Evolutionary conservation across 805 yeast genomes (phyloP), one percentile per base, ranked within the genome.

Genomic region (Pichia thaimueangensis): DNA sequence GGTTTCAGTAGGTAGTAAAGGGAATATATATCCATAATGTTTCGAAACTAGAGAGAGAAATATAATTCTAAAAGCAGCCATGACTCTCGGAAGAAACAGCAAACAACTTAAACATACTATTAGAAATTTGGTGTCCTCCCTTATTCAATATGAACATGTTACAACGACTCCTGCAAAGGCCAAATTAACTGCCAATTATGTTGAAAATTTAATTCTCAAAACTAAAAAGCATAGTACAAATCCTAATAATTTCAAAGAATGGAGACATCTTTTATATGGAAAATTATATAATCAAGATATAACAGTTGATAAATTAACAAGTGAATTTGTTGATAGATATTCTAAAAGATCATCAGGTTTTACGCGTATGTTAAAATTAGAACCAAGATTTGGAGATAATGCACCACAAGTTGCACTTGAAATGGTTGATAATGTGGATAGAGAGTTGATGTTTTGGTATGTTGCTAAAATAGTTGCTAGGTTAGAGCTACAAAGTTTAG

Each of bases 341-440:
- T 55, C 67, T 4, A 55, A 63, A 20, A 75, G 96, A 64, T 57
- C 63, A 1, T 85, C 87, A 47, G 97, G 97, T 1, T 91, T 82
- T 66, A 87, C 97, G 3, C 76, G 97, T 52, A 76, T 91, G 41
- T 65, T 88, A 48, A 80, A 76, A 52, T 68, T 93, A 47, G 97
- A 93, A 62, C 87, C 89, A 15, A 73, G 97, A 51, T 62, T 82
- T 36, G 89, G 93, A 43, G 98, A 93, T 60, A 83, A 80, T 47
- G 95, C 97, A 0, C 89, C 89, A 25, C 93, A 86, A 71, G 80
- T 93, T 0, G 80, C 89, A 8, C 57, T 93, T 41, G 98, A 93
- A 63, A 69, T 93, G 37, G 94, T 91, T 1, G 96, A 85, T 53
- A 61, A 55, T 37, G 49, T 47, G 17, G 49, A 52, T 15, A 67